phyloP scores from a whole-genome alignment of 805 yeast genomes.

The Saccharomycopsis capsularis region DNA sequence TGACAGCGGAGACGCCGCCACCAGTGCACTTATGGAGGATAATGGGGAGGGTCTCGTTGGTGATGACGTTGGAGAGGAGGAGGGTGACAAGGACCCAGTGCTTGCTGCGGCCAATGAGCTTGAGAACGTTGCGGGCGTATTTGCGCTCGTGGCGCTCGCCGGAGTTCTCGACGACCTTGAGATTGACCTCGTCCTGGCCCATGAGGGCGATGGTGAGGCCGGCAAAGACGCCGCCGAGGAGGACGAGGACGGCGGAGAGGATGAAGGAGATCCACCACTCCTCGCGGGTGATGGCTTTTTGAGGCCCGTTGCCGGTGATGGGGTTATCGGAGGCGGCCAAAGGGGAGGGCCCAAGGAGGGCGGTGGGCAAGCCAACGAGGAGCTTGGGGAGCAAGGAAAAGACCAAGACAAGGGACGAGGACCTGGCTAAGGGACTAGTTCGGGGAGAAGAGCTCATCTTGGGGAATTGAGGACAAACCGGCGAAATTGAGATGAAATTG shows the following conservation, averaged over 20 bases:
- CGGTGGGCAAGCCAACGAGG: slow-evolving; percentile 13
- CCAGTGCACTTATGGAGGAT: slow-evolving; percentile 89
- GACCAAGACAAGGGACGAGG: background rate
- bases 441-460: too few species aligned
- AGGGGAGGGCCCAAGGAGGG: background rate
- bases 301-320: background rate
- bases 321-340: background rate
- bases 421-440: too few species aligned
- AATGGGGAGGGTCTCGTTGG: slow-evolving; percentile 91
- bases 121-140: slow-evolving; percentile 65
- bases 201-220: slow-evolving; percentile 90
- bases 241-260: slow-evolving; percentile 53
- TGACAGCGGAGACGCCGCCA: slow-evolving; percentile 97
- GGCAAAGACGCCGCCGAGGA: slow-evolving; percentile 86
- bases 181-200: slow-evolving; percentile 97
- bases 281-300: background rate
- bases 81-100: slow-evolving; percentile 95
- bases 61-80: slow-evolving; percentile 77
- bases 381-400: slow-evolving; percentile 15
- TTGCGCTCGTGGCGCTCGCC: slow-evolving; percentile 68
- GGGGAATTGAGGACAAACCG: too few species aligned
- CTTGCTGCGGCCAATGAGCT: slow-evolving; percentile 72
- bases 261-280: slow-evolving; percentile 42
- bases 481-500: too few species aligned
- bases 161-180: slow-evolving; percentile 82